Evolutionary conservation across 225 moss, liverwort and hornwort genomes (phyloP).

Genomic region (Physcomitrium patens): DNA sequence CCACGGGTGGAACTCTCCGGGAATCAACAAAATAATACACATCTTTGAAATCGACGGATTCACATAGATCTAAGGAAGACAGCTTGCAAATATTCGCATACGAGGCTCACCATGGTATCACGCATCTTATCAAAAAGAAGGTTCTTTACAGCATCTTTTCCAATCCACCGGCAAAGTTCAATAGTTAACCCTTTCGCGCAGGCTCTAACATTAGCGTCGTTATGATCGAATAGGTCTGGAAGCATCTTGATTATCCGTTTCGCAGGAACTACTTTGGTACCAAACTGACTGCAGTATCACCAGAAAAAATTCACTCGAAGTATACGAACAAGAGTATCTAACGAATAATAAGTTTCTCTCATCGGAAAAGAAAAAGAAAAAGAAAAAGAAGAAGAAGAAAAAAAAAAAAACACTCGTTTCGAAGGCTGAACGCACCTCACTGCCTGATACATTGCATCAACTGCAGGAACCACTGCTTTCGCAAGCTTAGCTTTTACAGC

Average conservation of each 20-base stretch:
- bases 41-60: not conserved
- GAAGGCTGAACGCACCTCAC: constrained; percentile 48
- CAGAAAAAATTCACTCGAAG: constrained; percentile 17
- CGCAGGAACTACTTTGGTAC: constrained; percentile 93
- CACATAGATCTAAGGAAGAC: not conserved
- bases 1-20: not conserved
- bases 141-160: constrained; percentile 91
- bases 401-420: not conserved
- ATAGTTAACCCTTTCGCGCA: constrained; percentile 95
- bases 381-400: not conserved
- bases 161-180: constrained; percentile 99
- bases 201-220: constrained; percentile 95
- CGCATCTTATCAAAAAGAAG: constrained; percentile 97
- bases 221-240: constrained; percentile 95
- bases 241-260: constrained; percentile 96
- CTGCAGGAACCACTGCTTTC: constrained; percentile 94
- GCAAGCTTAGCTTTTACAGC: constrained; percentile 92
- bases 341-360: not conserved
- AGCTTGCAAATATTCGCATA: constrained; percentile 3
- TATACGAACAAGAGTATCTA: not conserved
- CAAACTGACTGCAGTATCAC: constrained; percentile 69
- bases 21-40: not conserved
- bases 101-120: constrained; percentile 77
- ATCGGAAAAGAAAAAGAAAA: too few relatives aligned
- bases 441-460: constrained; percentile 96